Percentiles rank a stretch among this genome's conserved stretches.
Conservation (phyloP, 2,329 filamentous ascomycete species). For the Claviceps lovelessii region DNA sequence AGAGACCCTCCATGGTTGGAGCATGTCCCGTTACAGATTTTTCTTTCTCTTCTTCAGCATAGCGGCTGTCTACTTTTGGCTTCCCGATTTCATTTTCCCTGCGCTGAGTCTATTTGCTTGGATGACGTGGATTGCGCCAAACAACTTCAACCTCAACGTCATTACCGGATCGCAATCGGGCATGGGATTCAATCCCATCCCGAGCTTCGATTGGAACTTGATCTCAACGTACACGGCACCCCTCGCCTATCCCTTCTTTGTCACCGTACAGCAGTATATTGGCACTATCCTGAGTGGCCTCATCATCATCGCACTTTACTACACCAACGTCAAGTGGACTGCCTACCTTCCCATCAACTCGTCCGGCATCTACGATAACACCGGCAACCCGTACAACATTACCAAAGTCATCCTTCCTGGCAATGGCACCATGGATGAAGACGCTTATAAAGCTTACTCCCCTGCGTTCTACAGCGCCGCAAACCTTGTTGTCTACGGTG, state of each 20-base stretch:
- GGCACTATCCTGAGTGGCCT: conserved; percentile 21
- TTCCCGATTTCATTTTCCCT: conserved; percentile 35
- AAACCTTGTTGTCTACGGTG: conserved; percentile 26
- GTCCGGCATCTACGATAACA: conserved; percentile 27
- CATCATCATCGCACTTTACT: conserved; percentile 27
- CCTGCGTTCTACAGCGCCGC: conserved; percentile 30
- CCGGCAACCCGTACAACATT: conserved; percentile 21
- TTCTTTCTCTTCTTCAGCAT: conserved; percentile 27
- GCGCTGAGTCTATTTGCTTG: conserved; percentile 37
- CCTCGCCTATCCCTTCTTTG: conserved; percentile 24
- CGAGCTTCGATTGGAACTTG: conserved; percentile 28
- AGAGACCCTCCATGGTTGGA: conserved; percentile 19
- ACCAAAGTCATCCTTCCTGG: conserved; percentile 21
- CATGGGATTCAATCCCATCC: conserved; percentile 23
- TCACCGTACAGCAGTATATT: conserved; percentile 22
- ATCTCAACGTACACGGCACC: conserved; percentile 22
- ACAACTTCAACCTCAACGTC: conserved; percentile 24
- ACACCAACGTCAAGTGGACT: conserved; percentile 28
- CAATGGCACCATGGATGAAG: conserved; percentile 23
- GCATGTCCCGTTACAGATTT: conserved; percentile 29
- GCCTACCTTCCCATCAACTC: conserved; percentile 33
- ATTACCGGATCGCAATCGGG: conserved; percentile 29
- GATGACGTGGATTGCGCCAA: conserved; percentile 40
- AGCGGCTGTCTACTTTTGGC: conserved; percentile 40
- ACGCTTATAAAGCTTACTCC: conserved; percentile 26